phyloP scores from a whole-genome alignment of 768 basidiomycete genomes.

The Panaeolus cyanescens region DNA sequence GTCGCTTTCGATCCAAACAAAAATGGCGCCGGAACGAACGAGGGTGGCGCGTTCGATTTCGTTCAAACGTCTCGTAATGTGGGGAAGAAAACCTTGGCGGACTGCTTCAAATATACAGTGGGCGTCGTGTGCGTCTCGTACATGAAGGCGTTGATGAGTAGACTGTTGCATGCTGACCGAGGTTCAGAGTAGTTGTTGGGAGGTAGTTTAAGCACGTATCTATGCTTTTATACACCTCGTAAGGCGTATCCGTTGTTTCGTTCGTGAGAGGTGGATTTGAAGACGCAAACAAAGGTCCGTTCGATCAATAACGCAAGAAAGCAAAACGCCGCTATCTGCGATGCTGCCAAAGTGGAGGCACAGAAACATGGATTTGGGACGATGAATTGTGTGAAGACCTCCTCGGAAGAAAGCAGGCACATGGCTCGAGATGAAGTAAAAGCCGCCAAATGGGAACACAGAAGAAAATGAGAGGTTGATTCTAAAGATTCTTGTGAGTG shows the following conservation, averaged over 20 bases:
- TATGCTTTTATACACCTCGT: conserved; percentile 21
- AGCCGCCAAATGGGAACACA: conserved; percentile 23
- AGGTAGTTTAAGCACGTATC: not conserved
- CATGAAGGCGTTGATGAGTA: conserved; percentile 65
- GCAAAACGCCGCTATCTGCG: conserved; percentile 20
- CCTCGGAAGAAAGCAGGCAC: conserved; percentile 26
- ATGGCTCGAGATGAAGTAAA: conserved; percentile 17
- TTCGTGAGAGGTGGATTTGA: conserved; percentile 25
- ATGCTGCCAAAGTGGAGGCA: conserved; percentile 24
- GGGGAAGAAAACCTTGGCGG: conserved; percentile 52
- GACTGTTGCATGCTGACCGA: conserved; percentile 51
- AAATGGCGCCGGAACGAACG: conserved; percentile 62
- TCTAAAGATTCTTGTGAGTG: conserved; percentile 22
- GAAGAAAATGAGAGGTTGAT: conserved; percentile 20
- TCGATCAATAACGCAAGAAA: conserved; percentile 9
- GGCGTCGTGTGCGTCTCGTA: conserved; percentile 66
- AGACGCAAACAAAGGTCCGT: conserved; percentile 9
- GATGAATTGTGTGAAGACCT: conserved; percentile 24
- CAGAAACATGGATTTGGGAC: conserved; percentile 34
- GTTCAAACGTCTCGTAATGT: conserved; percentile 58
- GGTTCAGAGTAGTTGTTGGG: not conserved
- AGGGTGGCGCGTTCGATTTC: conserved; percentile 57
- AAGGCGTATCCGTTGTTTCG: conserved; percentile 21
- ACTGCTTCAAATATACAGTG: conserved; percentile 69
- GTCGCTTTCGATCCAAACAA: conserved; percentile 72